Base-by-base conservation (phyloP, 176 grass and related monocot genomes). In the Musa beccarii region DNA sequence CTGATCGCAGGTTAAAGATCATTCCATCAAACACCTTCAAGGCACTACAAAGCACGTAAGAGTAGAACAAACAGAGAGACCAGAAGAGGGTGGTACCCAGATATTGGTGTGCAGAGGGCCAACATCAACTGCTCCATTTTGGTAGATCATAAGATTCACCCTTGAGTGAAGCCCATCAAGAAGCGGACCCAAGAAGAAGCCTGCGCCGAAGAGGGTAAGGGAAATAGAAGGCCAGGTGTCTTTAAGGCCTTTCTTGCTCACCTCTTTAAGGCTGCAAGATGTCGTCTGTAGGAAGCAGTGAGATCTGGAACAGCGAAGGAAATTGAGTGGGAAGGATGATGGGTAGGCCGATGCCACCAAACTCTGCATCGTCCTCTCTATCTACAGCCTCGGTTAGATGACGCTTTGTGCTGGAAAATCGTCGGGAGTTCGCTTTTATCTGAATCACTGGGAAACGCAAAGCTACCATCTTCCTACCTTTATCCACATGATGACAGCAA, bases 161-260 rank as follows among this genome's bases (percentile, higher is more conserved):
- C 90, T 89, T n/a, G 93, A 93, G 76, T 93, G 90, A 63, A 97
- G 52, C 1, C 90, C 83, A 59, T 97, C 93, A 73, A 97, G 83
- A 51, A 92, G 84, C 75, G 93, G 87, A 72, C 93, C 87, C 26
- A 92, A 84, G 61, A 97, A 13, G 74, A 88, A 92, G 29, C 93
- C 90, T 17, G 87, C 3, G 67, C 87, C 87, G 77, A 87, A 92
- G 53, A 97, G 87, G 8, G 77, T 66, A 2, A 87, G 34, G 19
- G 90, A 78, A 63, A 92, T 73, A 49, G 79, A 89, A 43, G 87
- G 85, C 87, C 93, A 97, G 56, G 81, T 68, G 54, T 53, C 28
- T 14, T 77, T 76, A 2, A 79, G 54, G n/a, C 80, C 51, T 63
- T 43, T 74, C 68, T 75, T 79, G 2, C 22, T 56, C 52, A 26